Evolutionary conservation across 2,329 filamentous ascomycete species (phyloP), one percentile per base, ranked within the genome.

Genomic region (Diplodia sapinea): DNA sequence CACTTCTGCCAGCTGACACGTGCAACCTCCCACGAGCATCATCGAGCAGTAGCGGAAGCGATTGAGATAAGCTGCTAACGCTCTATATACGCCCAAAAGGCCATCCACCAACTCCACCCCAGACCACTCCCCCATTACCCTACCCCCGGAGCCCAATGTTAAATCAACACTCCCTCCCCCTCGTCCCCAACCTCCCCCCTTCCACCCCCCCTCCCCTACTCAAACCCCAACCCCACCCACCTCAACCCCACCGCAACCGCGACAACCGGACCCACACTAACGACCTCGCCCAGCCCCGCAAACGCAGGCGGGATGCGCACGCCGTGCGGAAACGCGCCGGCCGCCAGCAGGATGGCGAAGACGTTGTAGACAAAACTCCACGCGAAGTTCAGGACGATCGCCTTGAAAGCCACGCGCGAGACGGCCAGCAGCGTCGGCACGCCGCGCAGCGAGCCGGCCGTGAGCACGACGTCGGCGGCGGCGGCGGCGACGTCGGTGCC

Each of bases 351-450:
- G 3, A 94, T 81, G 0, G 90, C 90, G 65, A 89, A 83, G 1
- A 87, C 63, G 71, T 94, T 94, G 78, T 93, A 94, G 0, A 91
- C 77, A 47, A 86, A 86, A 43, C 86, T 85, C 91, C 91, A 93
- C 0, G 72, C 79, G 73, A 93, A 92, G 73, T 93, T 93, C 78
- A 91, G 86, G 23, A 79, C 74, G 71, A 85, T 79, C 31, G 75
- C 75, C 23, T 70, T 68, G 54, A 82, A 79, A 0, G 83, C 75
- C 1, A 75, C 76, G 12, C 71, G 72, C 0, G 81, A 83, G 2
- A 90, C 75, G 54, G 87, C 82, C 1, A 93, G 83, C 43, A 89
- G 78, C 1, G 82, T 81, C 0, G 88, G 73, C 1, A 94, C 5
- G 23, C 64, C 64, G 29, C 23, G 12, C 15, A 67, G 55, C 31